phyloP scores from a whole-genome alignment of 2,329 filamentous ascomycete species.

The Lasiodiplodia hormozganensis region DNA sequence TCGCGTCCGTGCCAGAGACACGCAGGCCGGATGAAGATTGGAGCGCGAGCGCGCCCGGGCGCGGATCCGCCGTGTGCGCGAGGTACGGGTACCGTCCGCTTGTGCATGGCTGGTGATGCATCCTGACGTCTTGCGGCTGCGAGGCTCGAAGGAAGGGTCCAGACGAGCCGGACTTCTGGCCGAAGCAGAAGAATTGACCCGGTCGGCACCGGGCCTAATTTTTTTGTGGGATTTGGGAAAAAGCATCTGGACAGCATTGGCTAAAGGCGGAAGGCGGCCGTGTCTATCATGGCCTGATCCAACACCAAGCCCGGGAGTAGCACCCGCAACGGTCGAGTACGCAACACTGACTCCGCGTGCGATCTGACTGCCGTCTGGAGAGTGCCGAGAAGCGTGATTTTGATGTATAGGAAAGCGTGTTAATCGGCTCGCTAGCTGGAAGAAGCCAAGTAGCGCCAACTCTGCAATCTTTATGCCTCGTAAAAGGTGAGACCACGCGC shows the following conservation, averaged over 20 bases:
- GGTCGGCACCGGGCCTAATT: slow-evolving; percentile 16
- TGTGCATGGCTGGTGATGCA: slow-evolving; percentile 15
- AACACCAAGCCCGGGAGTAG: slow-evolving; percentile 22
- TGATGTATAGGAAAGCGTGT: slow-evolving; percentile 21
- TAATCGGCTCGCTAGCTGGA: slow-evolving; percentile 12
- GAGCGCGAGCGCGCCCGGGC: slow-evolving; percentile 1
- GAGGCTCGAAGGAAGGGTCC: slow-evolving; percentile 20
- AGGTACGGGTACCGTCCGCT: slow-evolving; percentile 6
- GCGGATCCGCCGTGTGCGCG: slow-evolving; percentile 9
- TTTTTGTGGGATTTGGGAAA: slow-evolving; percentile 24
- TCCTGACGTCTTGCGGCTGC: slow-evolving; percentile 23
- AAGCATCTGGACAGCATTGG: slow-evolving; percentile 20
- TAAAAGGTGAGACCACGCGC: slow-evolving; percentile 16
- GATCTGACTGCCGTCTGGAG: slow-evolving; percentile 21
- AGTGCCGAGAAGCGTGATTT: slow-evolving; percentile 22
- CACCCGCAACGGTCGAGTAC: slow-evolving; percentile 23
- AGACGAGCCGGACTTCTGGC: slow-evolving; percentile 23
- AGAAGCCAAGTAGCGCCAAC: slow-evolving; percentile 14
- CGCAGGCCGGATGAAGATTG: slow-evolving; percentile 11
- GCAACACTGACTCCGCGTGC: slow-evolving; percentile 13
- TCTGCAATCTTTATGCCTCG: slow-evolving; percentile 23
- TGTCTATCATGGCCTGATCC: slow-evolving; percentile 29
- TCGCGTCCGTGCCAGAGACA: not conserved
- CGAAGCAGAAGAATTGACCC: slow-evolving; percentile 22
- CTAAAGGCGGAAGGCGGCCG: slow-evolving; percentile 8